phyloP scores from a whole-genome alignment of 2,329 filamentous ascomycete genomes.

The Aspergillus jensenii region DNA sequence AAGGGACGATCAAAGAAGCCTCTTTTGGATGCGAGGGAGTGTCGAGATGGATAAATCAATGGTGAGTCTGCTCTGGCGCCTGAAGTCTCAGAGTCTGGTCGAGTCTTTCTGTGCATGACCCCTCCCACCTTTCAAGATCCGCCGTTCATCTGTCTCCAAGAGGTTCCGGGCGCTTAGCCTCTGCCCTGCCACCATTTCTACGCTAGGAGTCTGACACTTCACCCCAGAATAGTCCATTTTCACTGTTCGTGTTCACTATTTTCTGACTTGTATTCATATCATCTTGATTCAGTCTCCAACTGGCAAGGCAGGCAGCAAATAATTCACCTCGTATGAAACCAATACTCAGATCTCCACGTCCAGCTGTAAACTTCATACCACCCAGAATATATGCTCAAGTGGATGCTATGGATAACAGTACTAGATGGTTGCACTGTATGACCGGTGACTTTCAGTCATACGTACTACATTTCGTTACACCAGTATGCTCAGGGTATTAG shows the following conservation, averaged over 20 bases:
- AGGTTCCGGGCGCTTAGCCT: not conserved
- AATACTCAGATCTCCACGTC: not conserved
- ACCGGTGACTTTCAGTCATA: not conserved
- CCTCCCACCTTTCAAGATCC: slow-evolving; percentile 1
- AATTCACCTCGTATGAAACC: not conserved
- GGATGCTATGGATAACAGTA: not conserved
- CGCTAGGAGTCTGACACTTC: not conserved
- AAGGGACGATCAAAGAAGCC: not conserved
- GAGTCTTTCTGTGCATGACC: not conserved
- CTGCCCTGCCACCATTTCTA: not conserved
- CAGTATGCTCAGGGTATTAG: not conserved
- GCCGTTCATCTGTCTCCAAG: not conserved
- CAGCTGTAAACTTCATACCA: not conserved
- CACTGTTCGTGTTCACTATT: not conserved
- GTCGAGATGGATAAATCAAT: not conserved
- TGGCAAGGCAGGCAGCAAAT: too few relatives aligned
- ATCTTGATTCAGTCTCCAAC: not conserved
- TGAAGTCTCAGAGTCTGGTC: not conserved
- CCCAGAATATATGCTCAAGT: not conserved
- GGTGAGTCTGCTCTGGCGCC: not conserved
- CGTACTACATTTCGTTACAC: not conserved
- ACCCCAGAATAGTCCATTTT: not conserved
- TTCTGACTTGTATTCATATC: not conserved
- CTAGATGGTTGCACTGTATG: not conserved
- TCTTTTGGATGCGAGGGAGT: not conserved